Evolutionary conservation across 495 filamentous ascomycete species (phyloP).

Genomic region (Penicillium silybi): DNA sequence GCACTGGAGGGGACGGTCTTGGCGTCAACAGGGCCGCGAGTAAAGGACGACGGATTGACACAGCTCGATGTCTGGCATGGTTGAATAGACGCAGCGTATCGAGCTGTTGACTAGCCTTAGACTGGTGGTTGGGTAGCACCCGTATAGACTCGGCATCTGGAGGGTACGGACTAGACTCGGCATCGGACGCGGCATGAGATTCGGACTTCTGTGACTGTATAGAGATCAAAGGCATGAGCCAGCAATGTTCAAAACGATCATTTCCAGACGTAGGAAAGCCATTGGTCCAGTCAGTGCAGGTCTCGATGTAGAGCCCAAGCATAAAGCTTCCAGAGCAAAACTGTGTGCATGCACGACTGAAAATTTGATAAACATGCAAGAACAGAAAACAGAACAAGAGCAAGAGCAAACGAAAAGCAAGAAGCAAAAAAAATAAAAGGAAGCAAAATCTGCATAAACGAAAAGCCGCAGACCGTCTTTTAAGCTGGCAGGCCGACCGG

Average conservation of each 20-base stretch:
- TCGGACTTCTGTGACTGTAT: constrained; percentile 1
- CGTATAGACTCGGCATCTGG: constrained; percentile 9
- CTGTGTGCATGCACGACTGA: not conserved
- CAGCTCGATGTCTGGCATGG: not conserved
- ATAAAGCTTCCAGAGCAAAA: not conserved
- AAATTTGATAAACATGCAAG: not conserved
- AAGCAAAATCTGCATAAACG: constrained; percentile 4
- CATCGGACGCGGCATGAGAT: not conserved
- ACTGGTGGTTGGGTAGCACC: not conserved
- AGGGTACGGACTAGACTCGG: constrained; percentile 3
- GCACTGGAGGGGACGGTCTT: constrained; percentile 24
- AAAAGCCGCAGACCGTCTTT: constrained; percentile 10
- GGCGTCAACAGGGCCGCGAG: constrained; percentile 13
- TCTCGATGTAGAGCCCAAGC: not conserved
- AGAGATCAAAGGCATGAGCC: constrained; percentile 5
- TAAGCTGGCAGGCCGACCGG: constrained; percentile 7
- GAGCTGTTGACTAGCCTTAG: not conserved
- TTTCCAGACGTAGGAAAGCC: not conserved
- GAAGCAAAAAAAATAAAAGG: not conserved
- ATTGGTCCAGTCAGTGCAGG: not conserved
- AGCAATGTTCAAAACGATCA: not conserved
- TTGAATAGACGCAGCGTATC: not conserved
- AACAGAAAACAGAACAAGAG: not conserved
- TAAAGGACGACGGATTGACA: not conserved
- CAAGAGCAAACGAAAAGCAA: not conserved